These are phyloP conservation scores for Dactylis glomerata DNA, from an alignment of 176 grass and related monocot species.

Conservation along the genomic window DNA sequence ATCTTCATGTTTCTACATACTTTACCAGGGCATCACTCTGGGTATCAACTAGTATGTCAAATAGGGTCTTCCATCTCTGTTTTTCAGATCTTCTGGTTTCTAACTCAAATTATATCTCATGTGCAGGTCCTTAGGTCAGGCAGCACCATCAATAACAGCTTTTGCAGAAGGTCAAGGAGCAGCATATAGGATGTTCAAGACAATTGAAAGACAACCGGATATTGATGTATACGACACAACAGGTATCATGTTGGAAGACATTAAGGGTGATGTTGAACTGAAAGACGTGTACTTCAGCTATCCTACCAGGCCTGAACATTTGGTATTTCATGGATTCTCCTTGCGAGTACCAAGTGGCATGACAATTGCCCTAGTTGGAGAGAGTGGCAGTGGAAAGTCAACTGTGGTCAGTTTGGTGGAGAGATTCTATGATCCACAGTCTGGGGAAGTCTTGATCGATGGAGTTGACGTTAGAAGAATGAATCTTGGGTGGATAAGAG, in stretches of 20 bases:
- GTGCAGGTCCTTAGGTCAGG: conserved; percentile 74
- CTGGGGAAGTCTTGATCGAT: conserved; percentile 80
- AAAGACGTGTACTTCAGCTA: conserved; percentile 83
- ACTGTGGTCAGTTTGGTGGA: conserved; percentile 77
- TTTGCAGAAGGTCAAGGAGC: conserved; percentile 85
- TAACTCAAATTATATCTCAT: conserved; percentile 4
- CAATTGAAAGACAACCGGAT: conserved; percentile 66
- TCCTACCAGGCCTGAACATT: conserved; percentile 56
- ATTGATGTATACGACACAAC: conserved; percentile 53
- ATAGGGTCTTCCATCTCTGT: neutral
- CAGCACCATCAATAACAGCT: conserved; percentile 64
- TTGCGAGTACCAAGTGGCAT: conserved; percentile 50
- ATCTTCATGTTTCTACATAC: neutral
- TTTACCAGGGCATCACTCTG: neutral
- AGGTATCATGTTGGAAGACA: conserved; percentile 62
- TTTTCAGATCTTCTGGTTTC: neutral
- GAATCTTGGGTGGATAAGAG: conserved; percentile 64
- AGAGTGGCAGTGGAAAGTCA: conserved; percentile 83
- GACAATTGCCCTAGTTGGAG: conserved; percentile 87
- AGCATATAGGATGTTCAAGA: conserved; percentile 80
- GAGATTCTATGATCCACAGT: conserved; percentile 89
- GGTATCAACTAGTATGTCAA: neutral
- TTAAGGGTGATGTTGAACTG: conserved; percentile 74
- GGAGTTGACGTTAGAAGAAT: conserved; percentile 64
- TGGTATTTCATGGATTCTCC: conserved; percentile 76